Evolutionary conservation across 805 yeast genomes (phyloP), one percentile per base, ranked within the genome.

Genomic region (Dipodascus geniculatus): DNA sequence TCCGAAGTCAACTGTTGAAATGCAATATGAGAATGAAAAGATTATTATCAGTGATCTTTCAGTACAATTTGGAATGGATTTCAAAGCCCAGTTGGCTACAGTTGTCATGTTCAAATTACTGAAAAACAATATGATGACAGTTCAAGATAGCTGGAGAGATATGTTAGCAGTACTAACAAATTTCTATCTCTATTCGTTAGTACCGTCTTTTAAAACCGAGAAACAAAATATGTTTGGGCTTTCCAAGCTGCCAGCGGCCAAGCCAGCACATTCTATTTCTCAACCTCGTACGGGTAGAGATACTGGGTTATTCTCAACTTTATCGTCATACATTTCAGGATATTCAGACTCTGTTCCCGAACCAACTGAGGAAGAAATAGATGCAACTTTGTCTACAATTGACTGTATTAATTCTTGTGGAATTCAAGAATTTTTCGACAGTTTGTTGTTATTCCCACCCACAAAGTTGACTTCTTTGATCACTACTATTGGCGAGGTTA

Each of bases 301-400:
- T 33, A 74, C 75, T 9, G 88, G 98, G 1, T 64, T 93, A n/a
- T 78, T 93, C 53, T 86, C 96, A 0, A 86, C 98, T 0, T 83
- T 93, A 61, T 89, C 97, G 1, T 87, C 96, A 0, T 91, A 89
- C 63, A 77, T 93, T 68, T 87, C 93, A 58, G 93, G 97, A 19
- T 79, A 83, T 55, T 74, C 84, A 1, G 97, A 89, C 62, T 95
- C 87, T 53, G 81, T 86, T 2, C 83, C 85, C 0, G 98, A 91
- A 66, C 99, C 99, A 11, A 79, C 95, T 1, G 95, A 87, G 54
- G 96, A 87, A 63, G 97, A 91, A 60, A 83, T 93, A 51, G 96
- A 89, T 58, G 78, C 87, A 3, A 87, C 98, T 0, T 67, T 85
- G 14, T 82, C 88, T 3, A 85, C 96, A 0, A 70, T 84, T 48